Conservation (phyloP, 1,284 basidiomycete species). For the Moesziomyces antarcticus region DNA sequence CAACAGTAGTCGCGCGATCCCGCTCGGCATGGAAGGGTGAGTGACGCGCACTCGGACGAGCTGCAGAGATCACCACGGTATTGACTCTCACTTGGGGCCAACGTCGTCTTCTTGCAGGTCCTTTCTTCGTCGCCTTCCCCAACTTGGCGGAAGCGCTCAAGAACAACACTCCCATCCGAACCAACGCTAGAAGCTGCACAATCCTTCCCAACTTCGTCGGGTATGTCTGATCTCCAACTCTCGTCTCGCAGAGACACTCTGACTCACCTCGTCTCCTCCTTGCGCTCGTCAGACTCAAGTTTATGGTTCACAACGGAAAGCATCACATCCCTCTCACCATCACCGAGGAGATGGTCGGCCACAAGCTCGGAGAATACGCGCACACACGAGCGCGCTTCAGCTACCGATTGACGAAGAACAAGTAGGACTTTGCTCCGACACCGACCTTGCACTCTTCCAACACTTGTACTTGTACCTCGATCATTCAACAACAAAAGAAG, state of each 20-base stretch:
- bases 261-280: background rate
- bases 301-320: conserved; percentile 94
- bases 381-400: conserved; percentile 77
- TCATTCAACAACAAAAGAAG: conserved; percentile 2
- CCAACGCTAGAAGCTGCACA: conserved; percentile 88
- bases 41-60: background rate
- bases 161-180: conserved; percentile 86
- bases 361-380: conserved; percentile 95
- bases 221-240: conserved; percentile 27
- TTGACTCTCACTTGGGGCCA: background rate
- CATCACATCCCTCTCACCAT: conserved; percentile 86
- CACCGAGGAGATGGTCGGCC: conserved; percentile 97
- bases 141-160: conserved; percentile 84
- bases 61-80: background rate
- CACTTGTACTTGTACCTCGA: conserved; percentile 45
- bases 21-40: conserved; percentile 65
- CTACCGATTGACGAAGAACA: conserved; percentile 63
- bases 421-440: conserved; percentile 19
- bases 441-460: background rate
- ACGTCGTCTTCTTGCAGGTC: conserved; percentile 71
- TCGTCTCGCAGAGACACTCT: background rate
- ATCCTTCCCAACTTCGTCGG: conserved; percentile 77
- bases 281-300: conserved; percentile 72
- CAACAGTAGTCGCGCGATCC: conserved; percentile 42
- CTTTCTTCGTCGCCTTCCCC: conserved; percentile 93